phyloP scores from a whole-genome alignment of 2,329 filamentous ascomycete genomes.

The Fusarium temperatum region DNA sequence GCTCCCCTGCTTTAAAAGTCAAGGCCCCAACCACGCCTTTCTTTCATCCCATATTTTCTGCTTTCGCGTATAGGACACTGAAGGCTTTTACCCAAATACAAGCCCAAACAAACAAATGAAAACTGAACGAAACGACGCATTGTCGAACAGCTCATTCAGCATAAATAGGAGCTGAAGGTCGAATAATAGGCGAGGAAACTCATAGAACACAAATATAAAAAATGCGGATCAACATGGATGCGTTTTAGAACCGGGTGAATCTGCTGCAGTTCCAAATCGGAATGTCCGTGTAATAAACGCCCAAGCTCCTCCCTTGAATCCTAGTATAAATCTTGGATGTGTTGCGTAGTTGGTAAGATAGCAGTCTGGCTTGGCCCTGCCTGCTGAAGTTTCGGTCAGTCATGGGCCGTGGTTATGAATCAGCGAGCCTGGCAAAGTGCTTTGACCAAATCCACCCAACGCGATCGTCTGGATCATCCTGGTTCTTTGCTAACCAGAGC shows the following conservation, averaged over 20 bases:
- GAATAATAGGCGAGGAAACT: slow-evolving; percentile 8
- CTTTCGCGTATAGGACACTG: slow-evolving; percentile 17
- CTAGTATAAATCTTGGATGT: slow-evolving; percentile 41
- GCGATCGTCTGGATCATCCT: slow-evolving; percentile 81
- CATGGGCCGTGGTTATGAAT: slow-evolving; percentile 49
- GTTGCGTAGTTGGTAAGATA: slow-evolving; percentile 31
- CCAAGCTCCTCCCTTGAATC: slow-evolving; percentile 32
- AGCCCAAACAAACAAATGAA: slow-evolving; percentile 35
- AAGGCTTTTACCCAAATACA: slow-evolving; percentile 29
- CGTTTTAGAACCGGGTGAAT: slow-evolving; percentile 15
- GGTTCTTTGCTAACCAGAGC: slow-evolving; percentile 96
- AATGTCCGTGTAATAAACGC: slow-evolving; percentile 39
- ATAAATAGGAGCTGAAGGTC: slow-evolving; percentile 16
- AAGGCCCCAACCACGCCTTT: slow-evolving; percentile 15
- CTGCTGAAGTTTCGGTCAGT: slow-evolving; percentile 19
- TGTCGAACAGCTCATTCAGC: slow-evolving; percentile 24
- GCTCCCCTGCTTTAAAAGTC: slow-evolving; percentile 31
- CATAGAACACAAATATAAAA: slow-evolving; percentile 25
- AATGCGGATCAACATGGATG: slow-evolving; percentile 24
- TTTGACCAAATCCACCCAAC: slow-evolving; percentile 99
- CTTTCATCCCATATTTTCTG: slow-evolving; percentile 6
- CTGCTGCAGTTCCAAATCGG: slow-evolving; percentile 29
- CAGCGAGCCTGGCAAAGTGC: slow-evolving; percentile 81
- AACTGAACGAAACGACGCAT: slow-evolving; percentile 25
- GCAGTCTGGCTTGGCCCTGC: slow-evolving; percentile 19